A percentile compares a stretch with the other conserved stretches of the same genome.
Evolutionary conservation across 208 protist species (phyloP).

Genomic region (Acanthamoeba castellanii): DNA sequence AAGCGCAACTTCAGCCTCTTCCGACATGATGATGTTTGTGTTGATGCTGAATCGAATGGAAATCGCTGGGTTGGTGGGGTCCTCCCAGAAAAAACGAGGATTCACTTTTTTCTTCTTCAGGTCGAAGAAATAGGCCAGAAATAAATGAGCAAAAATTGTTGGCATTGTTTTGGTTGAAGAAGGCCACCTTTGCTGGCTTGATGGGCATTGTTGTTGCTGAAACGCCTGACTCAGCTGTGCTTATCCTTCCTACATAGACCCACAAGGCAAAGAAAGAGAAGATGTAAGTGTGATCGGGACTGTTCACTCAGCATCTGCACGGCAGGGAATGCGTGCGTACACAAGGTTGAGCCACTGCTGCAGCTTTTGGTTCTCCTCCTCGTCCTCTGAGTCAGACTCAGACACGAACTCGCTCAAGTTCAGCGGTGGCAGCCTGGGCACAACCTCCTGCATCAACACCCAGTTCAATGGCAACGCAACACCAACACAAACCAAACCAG

Average conservation of each 20-base stretch:
- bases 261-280: not conserved
- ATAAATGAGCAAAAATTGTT: too few species aligned
- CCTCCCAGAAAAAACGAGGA: not conserved
- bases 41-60: not conserved
- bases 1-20: conserved; percentile 10
- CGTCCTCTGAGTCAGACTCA: not conserved
- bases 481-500: too few species aligned
- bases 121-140: too few species aligned
- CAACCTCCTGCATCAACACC: not conserved
- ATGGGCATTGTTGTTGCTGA: too few species aligned
- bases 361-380: not conserved
- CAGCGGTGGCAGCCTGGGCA: not conserved
- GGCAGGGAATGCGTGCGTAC: not conserved
- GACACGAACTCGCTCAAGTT: not conserved
- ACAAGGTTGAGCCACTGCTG: not conserved
- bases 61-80: not conserved
- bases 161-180: too few species aligned
- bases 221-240: not conserved
- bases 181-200: too few species aligned
- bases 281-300: too few species aligned
- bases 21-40: conserved; percentile 33
- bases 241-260: not conserved
- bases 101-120: not conserved
- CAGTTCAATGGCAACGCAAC: too few species aligned
- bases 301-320: not conserved